Base-by-base conservation (phyloP, 1,284 basidiomycete genomes). In the Peniophora sp. region DNA sequence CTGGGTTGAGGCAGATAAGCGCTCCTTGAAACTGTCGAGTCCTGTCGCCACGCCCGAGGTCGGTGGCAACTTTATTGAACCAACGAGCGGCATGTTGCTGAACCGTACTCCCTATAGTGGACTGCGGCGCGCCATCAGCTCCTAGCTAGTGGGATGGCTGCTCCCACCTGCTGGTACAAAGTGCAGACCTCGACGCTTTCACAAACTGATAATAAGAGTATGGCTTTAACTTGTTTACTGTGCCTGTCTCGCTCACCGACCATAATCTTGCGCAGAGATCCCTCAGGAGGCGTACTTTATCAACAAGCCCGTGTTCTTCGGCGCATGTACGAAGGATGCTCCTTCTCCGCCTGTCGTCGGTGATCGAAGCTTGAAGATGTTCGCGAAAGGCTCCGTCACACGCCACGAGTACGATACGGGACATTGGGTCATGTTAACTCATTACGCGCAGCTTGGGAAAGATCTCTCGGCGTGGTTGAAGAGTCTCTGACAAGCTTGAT, bases 361-460 rank as follows among this genome's bases (percentile, higher is more conserved):
- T 20, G 48, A 52, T 43, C 52, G 52, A 47, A 47, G 54, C 39
- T 53, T 53, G 27, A 47, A 59, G 51, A 32, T 52, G 44, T 59
- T 55, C 43, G 45, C 56, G 32, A 50, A 50, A 25, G 49, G 36
- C 45, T 48, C 45, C 47, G 27, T 59, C 23, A 63, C 60, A 1
- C 51, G 62, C n/a, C 56, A 58, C 24, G 62, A 61, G 44, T 66
- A 61, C 52, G 61, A 64, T 36, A 54, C 65, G 9, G 61, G 57
- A 12, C 67, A 69, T 53, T 68, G 65, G 65, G 57, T 67, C 8
- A 58, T 60, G 53, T 55, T 65, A 17, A 58, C 59, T 36, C 54
- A 51, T 9, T 41, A 41, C 38, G 38, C 6, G 38, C n/a, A n/a
- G 16, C 38, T 41, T 5, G 38, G 38, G 8, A 41, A n/a, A 20